Evolutionary conservation across 1,284 basidiomycete genomes (phyloP).

Genomic region (Afroboletus lepidellus): DNA sequence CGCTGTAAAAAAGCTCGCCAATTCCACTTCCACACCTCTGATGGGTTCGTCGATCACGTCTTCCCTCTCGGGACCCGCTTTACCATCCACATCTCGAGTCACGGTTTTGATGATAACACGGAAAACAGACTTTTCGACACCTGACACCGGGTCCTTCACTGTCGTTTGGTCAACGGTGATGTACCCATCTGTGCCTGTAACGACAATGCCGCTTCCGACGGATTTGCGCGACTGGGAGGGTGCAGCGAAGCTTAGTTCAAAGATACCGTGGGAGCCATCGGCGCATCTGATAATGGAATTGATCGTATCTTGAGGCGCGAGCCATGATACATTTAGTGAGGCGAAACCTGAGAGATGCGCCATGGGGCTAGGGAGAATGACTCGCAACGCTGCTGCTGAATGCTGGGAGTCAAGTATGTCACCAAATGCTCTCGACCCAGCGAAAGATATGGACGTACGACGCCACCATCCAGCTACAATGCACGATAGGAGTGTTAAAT

Average conservation of each 20-base stretch:
- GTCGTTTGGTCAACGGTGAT: constrained; percentile 44
- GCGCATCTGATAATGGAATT: constrained; percentile 51
- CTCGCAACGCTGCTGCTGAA: constrained; percentile 59
- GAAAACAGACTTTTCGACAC: constrained; percentile 23
- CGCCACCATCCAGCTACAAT: constrained; percentile 63
- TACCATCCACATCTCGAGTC: constrained; percentile 43
- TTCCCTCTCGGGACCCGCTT: constrained; percentile 44
- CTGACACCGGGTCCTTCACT: constrained; percentile 26
- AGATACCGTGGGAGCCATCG: constrained; percentile 55
- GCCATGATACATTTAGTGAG: constrained; percentile 65
- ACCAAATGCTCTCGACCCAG: not conserved
- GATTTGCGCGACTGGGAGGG: constrained; percentile 45
- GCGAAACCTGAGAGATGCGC: constrained; percentile 62
- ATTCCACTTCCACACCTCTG: constrained; percentile 59
- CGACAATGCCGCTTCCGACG: constrained; percentile 42
- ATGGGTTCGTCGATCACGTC: constrained; percentile 48
- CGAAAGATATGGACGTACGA: constrained; percentile 45
- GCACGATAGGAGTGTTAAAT: not conserved
- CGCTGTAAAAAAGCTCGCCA: constrained; percentile 58
- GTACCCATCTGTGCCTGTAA: constrained; percentile 64
- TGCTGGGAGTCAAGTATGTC: constrained; percentile 42
- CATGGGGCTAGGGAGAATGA: constrained; percentile 54
- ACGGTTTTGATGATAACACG: constrained; percentile 43
- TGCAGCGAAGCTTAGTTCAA: constrained; percentile 57
- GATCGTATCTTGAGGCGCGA: constrained; percentile 76